Conservation (phyloP, 140 eudicot genomes). For the Cichorium intybus region DNA sequence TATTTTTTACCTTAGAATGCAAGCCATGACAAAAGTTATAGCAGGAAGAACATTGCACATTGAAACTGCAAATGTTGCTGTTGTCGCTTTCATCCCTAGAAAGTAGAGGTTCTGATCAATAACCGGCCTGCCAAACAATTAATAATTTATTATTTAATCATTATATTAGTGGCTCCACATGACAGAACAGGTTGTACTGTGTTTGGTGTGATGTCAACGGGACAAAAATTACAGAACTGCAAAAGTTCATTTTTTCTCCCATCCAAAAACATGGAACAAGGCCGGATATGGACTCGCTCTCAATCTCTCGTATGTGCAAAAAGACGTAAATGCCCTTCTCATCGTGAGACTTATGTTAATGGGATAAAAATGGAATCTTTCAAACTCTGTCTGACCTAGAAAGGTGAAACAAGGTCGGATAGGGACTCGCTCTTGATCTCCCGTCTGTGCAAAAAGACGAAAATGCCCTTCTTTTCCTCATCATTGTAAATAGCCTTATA, state of each 20-base stretch:
- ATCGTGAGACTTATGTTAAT: background rate
- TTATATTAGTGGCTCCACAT: background rate
- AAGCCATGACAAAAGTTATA: slow-evolving; percentile 91
- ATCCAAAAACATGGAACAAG: background rate
- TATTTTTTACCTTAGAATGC: slow-evolving; percentile 49
- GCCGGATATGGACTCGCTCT: too few species aligned
- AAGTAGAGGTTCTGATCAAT: slow-evolving; percentile 84
- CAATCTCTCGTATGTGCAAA: background rate
- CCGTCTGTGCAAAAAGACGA: background rate
- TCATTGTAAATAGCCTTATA: background rate
- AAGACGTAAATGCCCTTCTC: background rate
- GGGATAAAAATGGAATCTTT: background rate
- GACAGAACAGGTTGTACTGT: background rate
- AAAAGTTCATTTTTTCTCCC: background rate
- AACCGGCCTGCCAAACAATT: slow-evolving; percentile 63
- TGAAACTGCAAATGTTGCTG: slow-evolving; percentile 92
- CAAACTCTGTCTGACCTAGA: background rate
- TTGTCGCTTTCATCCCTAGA: slow-evolving; percentile 84
- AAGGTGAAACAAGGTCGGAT: background rate
- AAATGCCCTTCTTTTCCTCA: background rate
- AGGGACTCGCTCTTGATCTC: background rate
- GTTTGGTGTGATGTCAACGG: background rate
- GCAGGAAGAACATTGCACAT: slow-evolving; percentile 93
- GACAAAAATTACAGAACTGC: too few species aligned
- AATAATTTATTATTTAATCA: slow-evolving; percentile 8